Evolutionary conservation across 495 filamentous ascomycete genomes (phyloP).

Genomic region (Hypoxylon cercidicola): DNA sequence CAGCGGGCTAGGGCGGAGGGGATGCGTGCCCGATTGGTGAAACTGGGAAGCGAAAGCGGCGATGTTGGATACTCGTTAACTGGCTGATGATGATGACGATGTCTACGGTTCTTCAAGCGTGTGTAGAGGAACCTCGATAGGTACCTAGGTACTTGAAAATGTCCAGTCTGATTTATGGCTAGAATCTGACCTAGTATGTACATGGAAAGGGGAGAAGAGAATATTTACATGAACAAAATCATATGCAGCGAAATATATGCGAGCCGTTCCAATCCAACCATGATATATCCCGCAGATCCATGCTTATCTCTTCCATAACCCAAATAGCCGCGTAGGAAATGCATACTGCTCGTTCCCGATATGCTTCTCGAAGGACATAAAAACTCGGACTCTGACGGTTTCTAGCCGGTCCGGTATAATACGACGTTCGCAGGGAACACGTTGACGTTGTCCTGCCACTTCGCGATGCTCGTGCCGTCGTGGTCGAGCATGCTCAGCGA

Average conservation of each 20-base stretch:
- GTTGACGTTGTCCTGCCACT: constrained; percentile 57
- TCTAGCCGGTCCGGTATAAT: constrained; percentile 51
- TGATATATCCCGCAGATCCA: constrained; percentile 15
- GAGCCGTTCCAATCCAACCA: constrained; percentile 2
- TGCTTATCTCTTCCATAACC: constrained; percentile 1
- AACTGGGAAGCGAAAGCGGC: constrained; percentile 67
- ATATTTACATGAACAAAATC: constrained; percentile 25
- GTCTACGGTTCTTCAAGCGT: not conserved
- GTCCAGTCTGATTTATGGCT: constrained; percentile 3
- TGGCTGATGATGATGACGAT: constrained; percentile 39
- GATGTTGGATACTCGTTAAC: constrained; percentile 66
- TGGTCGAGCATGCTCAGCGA: constrained; percentile 58
- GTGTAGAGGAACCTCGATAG: not conserved
- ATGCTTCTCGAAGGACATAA: not conserved
- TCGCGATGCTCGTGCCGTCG: constrained; percentile 52
- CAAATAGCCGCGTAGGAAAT: not conserved
- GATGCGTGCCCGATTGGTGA: constrained; percentile 65
- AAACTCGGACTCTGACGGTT: not conserved
- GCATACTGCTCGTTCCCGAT: not conserved
- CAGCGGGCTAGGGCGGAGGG: constrained; percentile 62
- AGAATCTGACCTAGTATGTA: constrained; percentile 34
- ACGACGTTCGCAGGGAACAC: constrained; percentile 58
- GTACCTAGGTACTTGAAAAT: not conserved
- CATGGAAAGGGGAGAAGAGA: constrained; percentile 15
- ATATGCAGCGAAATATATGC: constrained; percentile 38